Evolutionary conservation across 2,329 filamentous ascomycete genomes (phyloP).

Genomic region (Hansfordia pulvinata): DNA sequence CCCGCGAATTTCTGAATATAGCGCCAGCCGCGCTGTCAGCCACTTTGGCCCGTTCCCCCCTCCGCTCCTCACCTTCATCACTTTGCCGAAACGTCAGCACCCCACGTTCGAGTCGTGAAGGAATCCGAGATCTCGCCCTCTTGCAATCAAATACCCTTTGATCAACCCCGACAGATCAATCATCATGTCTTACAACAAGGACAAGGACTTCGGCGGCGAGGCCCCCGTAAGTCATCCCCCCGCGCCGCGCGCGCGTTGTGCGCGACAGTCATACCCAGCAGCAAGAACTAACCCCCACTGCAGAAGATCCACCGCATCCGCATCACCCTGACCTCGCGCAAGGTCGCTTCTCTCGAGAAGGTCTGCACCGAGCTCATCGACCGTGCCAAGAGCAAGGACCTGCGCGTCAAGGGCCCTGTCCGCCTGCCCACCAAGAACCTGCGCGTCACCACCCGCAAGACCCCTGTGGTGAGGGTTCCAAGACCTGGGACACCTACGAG

Average conservation of each 20-base stretch:
- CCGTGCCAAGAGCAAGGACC: slow-evolving; percentile 95
- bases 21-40: too few relatives aligned
- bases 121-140: slow-evolving; percentile 14
- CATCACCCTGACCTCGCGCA: slow-evolving; percentile 92
- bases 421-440: slow-evolving; percentile 95
- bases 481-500: slow-evolving; percentile 99
- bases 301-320: slow-evolving; percentile 95
- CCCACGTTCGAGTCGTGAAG: slow-evolving; percentile 72
- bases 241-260: too few relatives aligned
- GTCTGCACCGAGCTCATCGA: slow-evolving; percentile 97
- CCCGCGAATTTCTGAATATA: too few relatives aligned
- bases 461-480: slow-evolving; percentile 99
- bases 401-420: slow-evolving; percentile 96
- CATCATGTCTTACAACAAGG: slow-evolving; percentile 93
- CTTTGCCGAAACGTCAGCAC: slow-evolving; percentile 54
- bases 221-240: slow-evolving; percentile 42
- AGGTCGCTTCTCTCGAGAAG: slow-evolving; percentile 93
- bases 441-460: slow-evolving; percentile 97
- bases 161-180: slow-evolving; percentile 16
- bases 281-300: slow-evolving; percentile 6
- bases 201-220: slow-evolving; percentile 86
- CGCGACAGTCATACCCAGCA: too few relatives aligned
- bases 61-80: slow-evolving; percentile 58
- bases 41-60: slow-evolving; percentile 8
- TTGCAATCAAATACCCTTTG: slow-evolving; percentile 3